phyloP scores from a whole-genome alignment of 805 yeast genomes.

The Candida maesae region DNA sequence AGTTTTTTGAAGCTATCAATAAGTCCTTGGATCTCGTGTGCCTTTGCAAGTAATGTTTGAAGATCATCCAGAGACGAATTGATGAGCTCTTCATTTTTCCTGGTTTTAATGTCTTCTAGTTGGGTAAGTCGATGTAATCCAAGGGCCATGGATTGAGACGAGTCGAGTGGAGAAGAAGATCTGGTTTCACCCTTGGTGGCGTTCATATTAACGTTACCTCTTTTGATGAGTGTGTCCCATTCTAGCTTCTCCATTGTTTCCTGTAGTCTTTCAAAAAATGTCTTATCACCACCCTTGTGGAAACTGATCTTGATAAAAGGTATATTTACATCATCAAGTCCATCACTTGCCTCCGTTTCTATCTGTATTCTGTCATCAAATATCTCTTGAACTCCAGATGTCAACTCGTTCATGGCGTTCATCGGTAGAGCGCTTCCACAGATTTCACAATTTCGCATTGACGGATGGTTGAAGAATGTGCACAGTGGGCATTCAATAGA shows the following conservation, averaged over 20 bases:
- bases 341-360: slow-evolving; percentile 30
- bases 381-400: slow-evolving; percentile 23
- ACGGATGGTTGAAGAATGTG: slow-evolving; percentile 81
- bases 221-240: slow-evolving; percentile 41
- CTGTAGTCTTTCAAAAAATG: slow-evolving; percentile 46
- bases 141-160: slow-evolving; percentile 34
- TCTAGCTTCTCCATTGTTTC: slow-evolving; percentile 42
- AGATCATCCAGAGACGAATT: slow-evolving; percentile 72
- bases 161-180: slow-evolving; percentile 27
- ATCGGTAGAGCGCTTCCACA: slow-evolving; percentile 62
- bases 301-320: slow-evolving; percentile 66
- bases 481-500: slow-evolving; percentile 48
- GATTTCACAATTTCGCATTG: slow-evolving; percentile 75
- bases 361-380: slow-evolving; percentile 32
- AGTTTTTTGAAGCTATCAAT: slow-evolving; percentile 35
- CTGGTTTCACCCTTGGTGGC: neutral
- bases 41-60: slow-evolving; percentile 72
- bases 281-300: slow-evolving; percentile 61
- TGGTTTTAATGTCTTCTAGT: slow-evolving; percentile 48
- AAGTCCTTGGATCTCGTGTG: slow-evolving; percentile 63
- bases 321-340: slow-evolving; percentile 15
- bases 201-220: slow-evolving; percentile 31
- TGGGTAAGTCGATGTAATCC: slow-evolving; percentile 75
- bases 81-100: slow-evolving; percentile 57
- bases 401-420: slow-evolving; percentile 22